Conservation (phyloP, 1,139 yeast species). For the Yamadazyma atlantica region DNA sequence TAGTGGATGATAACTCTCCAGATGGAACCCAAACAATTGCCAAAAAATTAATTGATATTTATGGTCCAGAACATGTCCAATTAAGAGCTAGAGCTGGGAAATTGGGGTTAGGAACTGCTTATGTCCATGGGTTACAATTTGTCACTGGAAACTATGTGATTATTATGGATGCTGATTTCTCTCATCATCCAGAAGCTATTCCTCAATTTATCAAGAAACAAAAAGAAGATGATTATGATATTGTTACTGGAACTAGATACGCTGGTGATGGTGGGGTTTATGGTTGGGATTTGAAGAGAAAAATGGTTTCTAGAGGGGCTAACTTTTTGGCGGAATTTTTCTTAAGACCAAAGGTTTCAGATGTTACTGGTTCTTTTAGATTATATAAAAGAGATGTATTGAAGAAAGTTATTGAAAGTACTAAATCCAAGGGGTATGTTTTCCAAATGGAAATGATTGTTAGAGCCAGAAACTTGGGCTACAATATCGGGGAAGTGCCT, state of each 20-base stretch:
- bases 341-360: constrained; percentile 72
- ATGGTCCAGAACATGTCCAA: constrained; percentile 64
- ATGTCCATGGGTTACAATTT: constrained; percentile 72
- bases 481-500: constrained; percentile 77
- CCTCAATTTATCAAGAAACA: constrained; percentile 75
- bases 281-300: constrained; percentile 85
- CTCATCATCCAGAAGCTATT: constrained; percentile 80
- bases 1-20: constrained; percentile 81
- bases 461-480: constrained; percentile 71
- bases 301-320: constrained; percentile 78
- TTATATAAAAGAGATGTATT: constrained; percentile 72
- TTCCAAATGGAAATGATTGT: constrained; percentile 94
- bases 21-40: constrained; percentile 83
- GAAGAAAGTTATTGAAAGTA: constrained; percentile 64
- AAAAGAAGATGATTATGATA: constrained; percentile 62
- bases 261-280: constrained; percentile 83
- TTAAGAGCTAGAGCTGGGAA: constrained; percentile 77
- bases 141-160: constrained; percentile 76
- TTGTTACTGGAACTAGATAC: constrained; percentile 84
- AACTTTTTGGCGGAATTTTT: constrained; percentile 74
- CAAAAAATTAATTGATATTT: constrained; percentile 58
- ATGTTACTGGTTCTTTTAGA: constrained; percentile 78
- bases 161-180: constrained; percentile 86
- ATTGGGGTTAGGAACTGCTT: constrained; percentile 80
- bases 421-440: constrained; percentile 78